Evolutionary conservation across 495 filamentous ascomycete species (phyloP), one percentile per base, ranked within the genome.

Genomic region (Aspergillus conjunctus): DNA sequence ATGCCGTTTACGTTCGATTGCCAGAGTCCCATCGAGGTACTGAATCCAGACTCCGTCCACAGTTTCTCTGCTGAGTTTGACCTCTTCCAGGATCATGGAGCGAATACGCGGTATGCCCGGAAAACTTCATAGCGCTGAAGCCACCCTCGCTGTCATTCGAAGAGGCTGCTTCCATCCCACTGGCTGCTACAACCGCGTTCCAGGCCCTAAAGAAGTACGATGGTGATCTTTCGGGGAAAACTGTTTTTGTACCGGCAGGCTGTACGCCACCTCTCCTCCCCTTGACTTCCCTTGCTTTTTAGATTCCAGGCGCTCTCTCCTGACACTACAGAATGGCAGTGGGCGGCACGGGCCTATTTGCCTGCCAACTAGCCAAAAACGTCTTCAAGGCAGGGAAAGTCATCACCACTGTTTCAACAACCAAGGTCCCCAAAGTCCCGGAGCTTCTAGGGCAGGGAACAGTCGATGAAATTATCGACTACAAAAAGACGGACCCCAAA

Each of bases 281-380:
- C 15, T 41, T 41, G 0, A n/a, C 15, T 41, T 41, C 34, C 34
- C 15, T 39, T 39, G 34, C 15, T 39, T 37, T n/a, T n/a, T 26
- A 5, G 26, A 26, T 26, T 26, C 26, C 2, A 26, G 2, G 26
- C 5, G 26, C 26, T 26, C 26, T 26, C 26, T 26, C 2, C 26
- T 26, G 5, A 26, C 26, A 26, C 5, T 5, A 41, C 1, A 3
- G 15, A 39, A 14, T 46, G 14, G 20, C 45, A 73, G 75, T 86
- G 52, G 79, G 82, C 57, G 79, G 76, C 3, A 82, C 75, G 0
- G 83, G 84, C 7, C 66, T 72, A 31, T 71, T 81, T 60, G 80
- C 68, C 7, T 70, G 79, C 11, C 81, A 84, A 66, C 54, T 85
- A n/a, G 77, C 82, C 9, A 85, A 81, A 69, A 79, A 83, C 46